Evolutionary conservation across 352 stramenopile species (phyloP).

Genomic region (Phytophthora macrochlamydospora): DNA sequence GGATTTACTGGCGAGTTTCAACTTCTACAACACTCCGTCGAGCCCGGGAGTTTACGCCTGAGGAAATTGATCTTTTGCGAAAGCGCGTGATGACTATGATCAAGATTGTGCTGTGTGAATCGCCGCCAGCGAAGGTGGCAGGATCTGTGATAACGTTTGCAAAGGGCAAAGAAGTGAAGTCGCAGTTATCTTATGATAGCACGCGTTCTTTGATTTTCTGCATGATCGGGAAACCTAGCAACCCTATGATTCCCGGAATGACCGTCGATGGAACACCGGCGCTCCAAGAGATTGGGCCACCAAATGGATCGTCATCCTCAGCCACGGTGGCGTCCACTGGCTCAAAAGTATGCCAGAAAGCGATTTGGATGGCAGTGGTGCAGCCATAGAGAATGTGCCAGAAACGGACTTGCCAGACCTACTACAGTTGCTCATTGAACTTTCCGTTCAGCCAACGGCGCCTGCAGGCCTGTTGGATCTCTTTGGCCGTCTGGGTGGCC

Average conservation of each 20-base stretch:
- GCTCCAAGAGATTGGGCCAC: constrained; percentile 50
- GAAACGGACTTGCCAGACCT: constrained; percentile 77
- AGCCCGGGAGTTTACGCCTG: constrained; percentile 44
- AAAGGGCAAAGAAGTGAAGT: constrained; percentile 71
- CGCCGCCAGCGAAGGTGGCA: constrained; percentile 50
- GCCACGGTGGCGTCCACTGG: constrained; percentile 39
- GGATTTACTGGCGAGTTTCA: constrained; percentile 76
- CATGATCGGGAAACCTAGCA: constrained; percentile 87
- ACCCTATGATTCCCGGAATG: constrained; percentile 65
- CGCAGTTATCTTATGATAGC: constrained; percentile 82
- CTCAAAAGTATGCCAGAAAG: constrained; percentile 63
- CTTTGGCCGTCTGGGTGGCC: constrained; percentile 74
- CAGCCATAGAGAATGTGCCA: constrained; percentile 76
- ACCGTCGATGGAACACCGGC: constrained; percentile 66
- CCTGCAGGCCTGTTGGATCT: constrained; percentile 73
- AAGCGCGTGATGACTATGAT: constrained; percentile 78
- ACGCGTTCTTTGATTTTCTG: constrained; percentile 85
- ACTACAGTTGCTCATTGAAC: constrained; percentile 77
- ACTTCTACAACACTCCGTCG: constrained; percentile 57
- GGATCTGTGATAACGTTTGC: constrained; percentile 59
- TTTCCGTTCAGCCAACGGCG: constrained; percentile 74
- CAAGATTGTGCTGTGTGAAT: constrained; percentile 81
- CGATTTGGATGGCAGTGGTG: constrained; percentile 64
- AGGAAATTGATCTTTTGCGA: constrained; percentile 70
- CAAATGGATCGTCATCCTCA: constrained; percentile 43